These are phyloP conservation scores for Wickerhamomyces strasburgensis DNA, from an alignment of 805 yeast genomes.

Conservation along the genomic window DNA sequence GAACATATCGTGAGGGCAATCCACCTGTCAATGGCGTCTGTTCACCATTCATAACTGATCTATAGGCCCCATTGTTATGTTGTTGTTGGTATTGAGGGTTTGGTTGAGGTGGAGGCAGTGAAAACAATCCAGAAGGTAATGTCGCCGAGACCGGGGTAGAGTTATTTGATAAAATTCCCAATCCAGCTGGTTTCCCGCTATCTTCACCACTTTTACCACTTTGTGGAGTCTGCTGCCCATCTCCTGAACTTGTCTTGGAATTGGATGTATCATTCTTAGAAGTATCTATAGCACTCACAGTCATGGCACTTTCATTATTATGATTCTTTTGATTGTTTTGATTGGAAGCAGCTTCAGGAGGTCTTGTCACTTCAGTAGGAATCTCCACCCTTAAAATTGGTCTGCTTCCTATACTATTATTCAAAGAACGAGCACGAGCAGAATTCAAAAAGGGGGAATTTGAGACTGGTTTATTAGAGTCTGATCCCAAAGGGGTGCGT, in stretches of 20 bases:
- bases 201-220: constrained; percentile 13
- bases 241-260: constrained; percentile 2
- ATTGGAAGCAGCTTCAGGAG: neutral
- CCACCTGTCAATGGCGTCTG: constrained; percentile 68
- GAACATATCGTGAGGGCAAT: constrained; percentile 65
- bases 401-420: constrained; percentile 21
- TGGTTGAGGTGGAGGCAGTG: constrained; percentile 30
- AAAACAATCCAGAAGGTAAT: constrained; percentile 28
- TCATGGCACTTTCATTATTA: constrained; percentile 13
- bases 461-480: too few species aligned
- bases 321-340: constrained; percentile 2
- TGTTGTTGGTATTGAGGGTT: constrained; percentile 24
- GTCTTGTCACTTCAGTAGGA: constrained; percentile 13
- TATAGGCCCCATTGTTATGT: constrained; percentile 15
- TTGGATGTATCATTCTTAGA: constrained; percentile 2
- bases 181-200: constrained; percentile 9
- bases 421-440: constrained; percentile 20
- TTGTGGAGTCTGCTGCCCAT: constrained; percentile 13
- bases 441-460: constrained; percentile 12
- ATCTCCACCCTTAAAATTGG: constrained; percentile 26
- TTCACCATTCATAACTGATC: constrained; percentile 39
- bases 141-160: constrained; percentile 30
- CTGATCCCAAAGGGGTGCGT: too few species aligned
- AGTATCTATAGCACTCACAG: constrained; percentile 16
- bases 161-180: constrained; percentile 19